Evolutionary conservation across 169 alveolate genomes (phyloP).

Genomic region (Plasmodium adleri): DNA sequence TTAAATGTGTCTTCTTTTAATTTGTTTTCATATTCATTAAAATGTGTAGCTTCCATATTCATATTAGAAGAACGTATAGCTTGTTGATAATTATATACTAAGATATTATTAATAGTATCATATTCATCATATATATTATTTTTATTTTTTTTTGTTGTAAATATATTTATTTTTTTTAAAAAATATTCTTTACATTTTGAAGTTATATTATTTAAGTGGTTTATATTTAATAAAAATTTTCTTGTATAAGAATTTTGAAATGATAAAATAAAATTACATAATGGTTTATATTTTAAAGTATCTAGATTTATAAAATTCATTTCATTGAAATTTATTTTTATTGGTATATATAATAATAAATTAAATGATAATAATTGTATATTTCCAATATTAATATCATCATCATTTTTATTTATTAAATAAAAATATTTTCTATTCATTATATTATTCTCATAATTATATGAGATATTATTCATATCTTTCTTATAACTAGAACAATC

Average conservation of each 20-base stretch:
- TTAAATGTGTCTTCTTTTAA: too few relatives aligned
- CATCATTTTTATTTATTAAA: constrained; percentile 9
- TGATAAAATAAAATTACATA: constrained; percentile 23
- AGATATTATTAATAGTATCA: background rate
- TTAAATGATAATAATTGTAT: constrained; percentile 25
- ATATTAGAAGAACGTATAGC: too few relatives aligned
- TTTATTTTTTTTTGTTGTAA: background rate
- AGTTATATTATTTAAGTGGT: constrained; percentile 27
- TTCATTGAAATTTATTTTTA: constrained; percentile 46
- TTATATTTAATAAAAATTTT: constrained; percentile 6
- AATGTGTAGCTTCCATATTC: too few relatives aligned
- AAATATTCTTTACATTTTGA: constrained; percentile 13
- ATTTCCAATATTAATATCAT: constrained; percentile 18
- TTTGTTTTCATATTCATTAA: too few relatives aligned
- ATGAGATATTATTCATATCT: too few relatives aligned
- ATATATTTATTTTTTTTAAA: background rate
- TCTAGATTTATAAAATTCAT: constrained; percentile 16
- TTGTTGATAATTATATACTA: too few relatives aligned
- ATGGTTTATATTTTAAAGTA: constrained; percentile 8
- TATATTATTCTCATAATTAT: background rate
- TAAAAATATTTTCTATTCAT: constrained; percentile 12
- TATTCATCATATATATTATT: background rate
- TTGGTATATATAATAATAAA: constrained; percentile 12
- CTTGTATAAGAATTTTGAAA: constrained; percentile 33
- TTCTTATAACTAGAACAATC: background rate